These are phyloP conservation scores for Primulina tabacum DNA, from an alignment of 257 asterid species.

Conservation along the genomic window DNA sequence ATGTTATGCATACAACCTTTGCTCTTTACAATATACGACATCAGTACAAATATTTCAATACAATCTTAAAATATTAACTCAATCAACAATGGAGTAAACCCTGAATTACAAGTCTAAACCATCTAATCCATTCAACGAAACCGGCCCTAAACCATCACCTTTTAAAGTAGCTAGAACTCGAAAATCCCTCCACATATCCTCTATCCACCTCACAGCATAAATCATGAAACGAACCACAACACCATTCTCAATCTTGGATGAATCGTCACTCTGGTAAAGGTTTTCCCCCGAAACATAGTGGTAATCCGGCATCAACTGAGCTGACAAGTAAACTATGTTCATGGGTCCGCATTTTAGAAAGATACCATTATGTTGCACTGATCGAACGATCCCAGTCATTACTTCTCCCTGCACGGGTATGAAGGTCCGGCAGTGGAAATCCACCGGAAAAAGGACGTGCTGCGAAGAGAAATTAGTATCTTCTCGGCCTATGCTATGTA, in stretches of 20 bases:
- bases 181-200: slow-evolving; percentile 43
- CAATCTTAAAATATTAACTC: neutral
- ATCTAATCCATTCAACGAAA: slow-evolving; percentile 60
- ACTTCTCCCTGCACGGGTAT: slow-evolving; percentile 61
- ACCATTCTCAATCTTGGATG: slow-evolving; percentile 59
- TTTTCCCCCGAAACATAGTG: slow-evolving; percentile 34
- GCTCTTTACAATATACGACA: too few species aligned
- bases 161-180: slow-evolving; percentile 58
- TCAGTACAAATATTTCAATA: too few species aligned
- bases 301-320: slow-evolving; percentile 53
- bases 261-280: slow-evolving; percentile 42
- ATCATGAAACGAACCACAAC: slow-evolving; percentile 51
- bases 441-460: slow-evolving; percentile 45
- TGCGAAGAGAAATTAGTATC: slow-evolving; percentile 21
- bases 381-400: slow-evolving; percentile 52
- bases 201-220: slow-evolving; percentile 51
- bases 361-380: slow-evolving; percentile 37
- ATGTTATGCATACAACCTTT: too few species aligned
- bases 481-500: slow-evolving; percentile 54
- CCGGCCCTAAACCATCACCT: slow-evolving; percentile 68
- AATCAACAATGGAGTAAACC: too few species aligned
- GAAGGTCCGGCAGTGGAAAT: slow-evolving; percentile 45
- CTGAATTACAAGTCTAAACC: slow-evolving; percentile 39
- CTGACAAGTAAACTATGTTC: slow-evolving; percentile 50
- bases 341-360: slow-evolving; percentile 79